A percentile compares a stretch with the other conserved stretches of the same genome.
phyloP scores from a whole-genome alignment of 805 yeast genomes.

The Pichia ethanolica region DNA sequence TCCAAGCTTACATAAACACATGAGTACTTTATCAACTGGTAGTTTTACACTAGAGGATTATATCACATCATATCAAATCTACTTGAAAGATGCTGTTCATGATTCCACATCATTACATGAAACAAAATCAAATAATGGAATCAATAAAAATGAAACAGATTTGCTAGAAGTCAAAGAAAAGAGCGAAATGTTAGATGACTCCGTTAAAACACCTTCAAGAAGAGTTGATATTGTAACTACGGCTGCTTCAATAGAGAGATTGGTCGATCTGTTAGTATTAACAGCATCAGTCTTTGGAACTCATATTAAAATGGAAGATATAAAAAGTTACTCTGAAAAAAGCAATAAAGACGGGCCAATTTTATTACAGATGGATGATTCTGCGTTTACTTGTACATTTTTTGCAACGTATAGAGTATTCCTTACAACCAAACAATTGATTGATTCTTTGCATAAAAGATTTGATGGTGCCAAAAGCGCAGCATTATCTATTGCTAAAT shows the following conservation, averaged over 20 bases:
- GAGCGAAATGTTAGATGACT: background rate
- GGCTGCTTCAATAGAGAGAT: constrained; percentile 65
- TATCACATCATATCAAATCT: constrained; percentile 18
- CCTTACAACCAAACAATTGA: constrained; percentile 45
- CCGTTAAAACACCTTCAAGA: background rate
- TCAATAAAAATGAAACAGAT: background rate
- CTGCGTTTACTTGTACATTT: constrained; percentile 56
- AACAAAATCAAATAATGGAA: background rate
- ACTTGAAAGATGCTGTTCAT: constrained; percentile 15
- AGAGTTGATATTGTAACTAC: constrained; percentile 31
- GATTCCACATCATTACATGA: background rate
- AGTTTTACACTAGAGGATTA: constrained; percentile 29
- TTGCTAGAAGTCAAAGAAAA: background rate
- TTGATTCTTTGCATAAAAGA: constrained; percentile 47
- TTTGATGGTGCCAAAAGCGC: constrained; percentile 59
- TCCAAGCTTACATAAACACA: constrained; percentile 21
- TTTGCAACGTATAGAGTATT: constrained; percentile 65
- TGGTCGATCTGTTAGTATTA: constrained; percentile 72
- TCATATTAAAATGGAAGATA: constrained; percentile 35
- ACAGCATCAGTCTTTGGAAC: constrained; percentile 55
- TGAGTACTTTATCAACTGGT: constrained; percentile 29
- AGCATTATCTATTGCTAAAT: constrained; percentile 40
- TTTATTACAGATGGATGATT: constrained; percentile 52
- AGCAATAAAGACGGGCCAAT: constrained; percentile 13
- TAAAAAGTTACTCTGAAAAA: constrained; percentile 31